phyloP scores from a whole-genome alignment of 345 rosid genomes.

The Aethionema arabicum region DNA sequence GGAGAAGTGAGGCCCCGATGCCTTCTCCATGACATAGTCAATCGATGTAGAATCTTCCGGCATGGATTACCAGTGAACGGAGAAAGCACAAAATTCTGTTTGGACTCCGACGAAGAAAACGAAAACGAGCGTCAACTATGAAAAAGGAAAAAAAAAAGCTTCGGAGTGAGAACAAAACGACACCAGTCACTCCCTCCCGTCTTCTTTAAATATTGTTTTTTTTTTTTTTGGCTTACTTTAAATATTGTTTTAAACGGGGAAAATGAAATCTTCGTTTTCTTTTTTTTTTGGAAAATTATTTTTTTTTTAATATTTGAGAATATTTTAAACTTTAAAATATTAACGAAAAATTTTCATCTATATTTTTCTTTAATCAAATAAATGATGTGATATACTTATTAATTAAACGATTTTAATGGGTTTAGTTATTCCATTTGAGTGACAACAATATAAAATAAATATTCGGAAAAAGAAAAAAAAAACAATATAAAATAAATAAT shows the following conservation, averaged over 20 bases:
- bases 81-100: slow-evolving; percentile 8
- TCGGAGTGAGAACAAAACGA: slow-evolving; percentile 17
- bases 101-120: slow-evolving; percentile 19
- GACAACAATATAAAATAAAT: no score
- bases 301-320: no score
- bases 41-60: slow-evolving; percentile 57
- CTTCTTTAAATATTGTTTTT: slow-evolving; percentile 31
- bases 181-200: slow-evolving; percentile 24
- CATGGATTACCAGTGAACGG: slow-evolving; percentile 27
- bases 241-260: background rate
- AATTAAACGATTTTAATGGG: no score
- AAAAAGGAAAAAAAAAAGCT: background rate
- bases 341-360: no score
- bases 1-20: slow-evolving; percentile 98
- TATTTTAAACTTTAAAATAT: no score
- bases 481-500: no score
- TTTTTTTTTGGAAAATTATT: no score
- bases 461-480: no score
- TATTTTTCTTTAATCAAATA: no score
- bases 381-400: no score
- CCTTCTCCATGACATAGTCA: slow-evolving; percentile 94
- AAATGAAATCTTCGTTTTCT: no score
- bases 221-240: background rate
- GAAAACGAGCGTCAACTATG: background rate
- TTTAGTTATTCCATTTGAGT: no score